phyloP scores from a whole-genome alignment of 192 early-diverging fungal species.

The Haplosporangium gracile region DNA sequence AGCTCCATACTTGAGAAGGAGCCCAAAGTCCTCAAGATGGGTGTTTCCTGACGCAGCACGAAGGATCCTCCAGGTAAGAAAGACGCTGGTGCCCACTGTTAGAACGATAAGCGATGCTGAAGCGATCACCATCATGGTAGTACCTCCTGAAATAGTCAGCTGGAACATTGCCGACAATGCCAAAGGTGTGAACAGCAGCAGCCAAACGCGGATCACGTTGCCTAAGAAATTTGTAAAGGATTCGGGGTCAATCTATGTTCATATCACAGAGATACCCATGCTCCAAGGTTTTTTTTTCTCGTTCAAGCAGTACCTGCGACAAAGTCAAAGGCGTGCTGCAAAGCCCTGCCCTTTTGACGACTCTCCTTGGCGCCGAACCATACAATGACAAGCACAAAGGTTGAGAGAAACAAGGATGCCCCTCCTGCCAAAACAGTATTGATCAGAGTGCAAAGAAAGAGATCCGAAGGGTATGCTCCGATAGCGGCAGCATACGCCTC shows the following conservation, averaged over 20 bases:
- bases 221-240: slow-evolving; percentile 28
- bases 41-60: slow-evolving; percentile 41
- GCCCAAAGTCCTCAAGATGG: slow-evolving; percentile 54
- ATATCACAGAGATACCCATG: background rate
- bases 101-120: slow-evolving; percentile 52
- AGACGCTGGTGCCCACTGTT: slow-evolving; percentile 41
- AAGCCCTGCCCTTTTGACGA: slow-evolving; percentile 44
- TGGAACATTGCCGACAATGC: slow-evolving; percentile 62
- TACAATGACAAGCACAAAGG: slow-evolving; percentile 14
- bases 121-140: slow-evolving; percentile 41
- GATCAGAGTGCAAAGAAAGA: slow-evolving; percentile 37
- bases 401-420: slow-evolving; percentile 32
- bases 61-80: slow-evolving; percentile 56
- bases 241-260: background rate
- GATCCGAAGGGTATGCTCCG: slow-evolving; percentile 33
- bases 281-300: background rate
- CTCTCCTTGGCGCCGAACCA: slow-evolving; percentile 30
- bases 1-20: slow-evolving; percentile 59
- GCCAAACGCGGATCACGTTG: slow-evolving; percentile 54
- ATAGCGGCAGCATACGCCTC: slow-evolving; percentile 51
- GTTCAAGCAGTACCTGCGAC: slow-evolving; percentile 17
- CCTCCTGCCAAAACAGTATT: slow-evolving; percentile 40
- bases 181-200: slow-evolving; percentile 58
- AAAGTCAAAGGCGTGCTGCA: slow-evolving; percentile 50
- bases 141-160: slow-evolving; percentile 54